Conservation (phyloP, 805 yeast genomes). For the Sungouiella blattae region DNA sequence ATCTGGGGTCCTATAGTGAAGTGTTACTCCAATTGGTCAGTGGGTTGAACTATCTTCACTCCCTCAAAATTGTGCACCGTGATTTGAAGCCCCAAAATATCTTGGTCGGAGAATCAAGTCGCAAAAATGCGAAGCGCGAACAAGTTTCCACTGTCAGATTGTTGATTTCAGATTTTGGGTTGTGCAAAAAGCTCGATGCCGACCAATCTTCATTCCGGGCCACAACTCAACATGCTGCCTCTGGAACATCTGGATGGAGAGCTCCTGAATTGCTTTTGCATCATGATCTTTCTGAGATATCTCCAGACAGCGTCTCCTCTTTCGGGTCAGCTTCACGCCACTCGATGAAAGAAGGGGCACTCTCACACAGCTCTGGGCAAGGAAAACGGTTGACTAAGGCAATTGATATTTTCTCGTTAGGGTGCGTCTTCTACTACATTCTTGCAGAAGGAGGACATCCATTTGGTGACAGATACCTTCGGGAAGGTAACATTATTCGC, state of each 20-base stretch:
- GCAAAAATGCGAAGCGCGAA: conserved; percentile 3
- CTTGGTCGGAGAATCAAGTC: conserved; percentile 63
- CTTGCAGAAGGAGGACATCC: conserved; percentile 86
- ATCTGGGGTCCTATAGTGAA: conserved; percentile 23
- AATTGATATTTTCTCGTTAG: conserved; percentile 89
- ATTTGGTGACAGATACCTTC: conserved; percentile 83
- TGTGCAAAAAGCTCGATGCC: conserved; percentile 85
- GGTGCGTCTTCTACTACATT: conserved; percentile 89
- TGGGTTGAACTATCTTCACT: conserved; percentile 84
- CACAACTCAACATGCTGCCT: conserved; percentile 84
- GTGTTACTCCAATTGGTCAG: conserved; percentile 72
- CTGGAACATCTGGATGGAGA: conserved; percentile 96
- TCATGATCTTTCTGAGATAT: conserved; percentile 34
- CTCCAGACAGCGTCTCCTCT: conserved; percentile 36
- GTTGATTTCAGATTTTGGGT: conserved; percentile 91
- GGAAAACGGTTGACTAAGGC: conserved; percentile 77
- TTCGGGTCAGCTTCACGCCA: conserved; percentile 17
- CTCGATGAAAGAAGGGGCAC: conserved; percentile 9
- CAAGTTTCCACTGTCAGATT: conserved; percentile 44
- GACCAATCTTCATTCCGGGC: conserved; percentile 94
- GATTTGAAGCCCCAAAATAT: conserved; percentile 95
- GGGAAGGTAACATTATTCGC: conserved; percentile 85
- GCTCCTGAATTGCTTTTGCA: conserved; percentile 79
- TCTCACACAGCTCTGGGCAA: conserved; percentile 23
- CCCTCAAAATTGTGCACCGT: conserved; percentile 87